A percentile compares a stretch with the other conserved stretches of the same genome.
phyloP scores from a whole-genome alignment of 495 filamentous ascomycete genomes.

The Zalerion maritima region DNA sequence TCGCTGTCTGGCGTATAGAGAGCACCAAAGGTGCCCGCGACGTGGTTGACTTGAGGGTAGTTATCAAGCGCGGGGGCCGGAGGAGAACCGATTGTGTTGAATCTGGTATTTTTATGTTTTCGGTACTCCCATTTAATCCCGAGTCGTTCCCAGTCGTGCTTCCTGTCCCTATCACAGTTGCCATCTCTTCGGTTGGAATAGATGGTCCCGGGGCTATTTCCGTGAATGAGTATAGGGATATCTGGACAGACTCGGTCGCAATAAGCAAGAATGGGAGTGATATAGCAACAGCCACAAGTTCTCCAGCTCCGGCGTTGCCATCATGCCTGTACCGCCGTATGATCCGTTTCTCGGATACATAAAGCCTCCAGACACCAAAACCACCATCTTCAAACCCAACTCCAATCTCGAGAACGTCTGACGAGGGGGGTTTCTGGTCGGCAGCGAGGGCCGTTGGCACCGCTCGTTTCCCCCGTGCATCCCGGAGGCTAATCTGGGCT shows the following conservation, averaged over 20 bases:
- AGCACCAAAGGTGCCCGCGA: constrained; percentile 66
- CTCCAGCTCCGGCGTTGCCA: constrained; percentile 41
- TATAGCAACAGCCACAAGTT: constrained; percentile 62
- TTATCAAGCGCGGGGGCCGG: constrained; percentile 43
- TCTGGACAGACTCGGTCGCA: constrained; percentile 52
- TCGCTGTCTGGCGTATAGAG: constrained; percentile 48
- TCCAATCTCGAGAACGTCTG: constrained; percentile 34
- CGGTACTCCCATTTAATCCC: constrained; percentile 1
- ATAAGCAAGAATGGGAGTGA: constrained; percentile 65
- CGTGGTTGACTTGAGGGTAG: constrained; percentile 70
- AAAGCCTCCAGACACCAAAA: constrained; percentile 54
- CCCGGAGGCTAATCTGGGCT: constrained; percentile 26
- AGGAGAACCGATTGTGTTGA: constrained; percentile 3
- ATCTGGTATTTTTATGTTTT: constrained; percentile 1
- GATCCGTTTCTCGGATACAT: constrained; percentile 28
- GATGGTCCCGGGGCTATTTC: constrained; percentile 10
- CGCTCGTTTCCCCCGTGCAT: constrained; percentile 8
- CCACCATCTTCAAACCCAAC: constrained; percentile 67
- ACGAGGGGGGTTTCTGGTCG: constrained; percentile 28
- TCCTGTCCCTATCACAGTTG: constrained; percentile 4
- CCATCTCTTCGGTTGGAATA: constrained; percentile 5
- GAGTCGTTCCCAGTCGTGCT: constrained; percentile 1
- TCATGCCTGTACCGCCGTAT: constrained; percentile 36
- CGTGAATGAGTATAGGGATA: constrained; percentile 61
- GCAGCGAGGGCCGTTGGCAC: constrained; percentile 56